Percentiles rank a stretch among this genome's conserved stretches.
Evolutionary conservation across 1,139 yeast genomes (phyloP).

Genomic region (Eremothecium sinecaudum): DNA sequence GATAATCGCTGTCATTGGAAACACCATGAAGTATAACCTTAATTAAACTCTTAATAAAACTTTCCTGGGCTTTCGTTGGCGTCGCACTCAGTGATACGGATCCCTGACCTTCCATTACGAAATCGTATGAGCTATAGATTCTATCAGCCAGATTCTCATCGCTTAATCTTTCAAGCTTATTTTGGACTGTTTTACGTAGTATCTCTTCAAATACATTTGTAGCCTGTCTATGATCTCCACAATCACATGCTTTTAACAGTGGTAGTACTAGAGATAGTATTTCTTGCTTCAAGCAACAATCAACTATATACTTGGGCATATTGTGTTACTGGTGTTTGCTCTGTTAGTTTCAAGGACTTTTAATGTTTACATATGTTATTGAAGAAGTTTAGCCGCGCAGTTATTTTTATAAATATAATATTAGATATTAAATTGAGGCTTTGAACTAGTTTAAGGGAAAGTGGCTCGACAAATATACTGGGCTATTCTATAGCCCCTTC

Average conservation of each 20-base stretch:
- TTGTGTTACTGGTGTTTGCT: too few species aligned
- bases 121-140: constrained; percentile 11
- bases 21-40: constrained; percentile 26
- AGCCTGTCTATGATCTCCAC: neutral
- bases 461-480: too few species aligned
- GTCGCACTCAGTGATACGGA: constrained; percentile 17
- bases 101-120: constrained; percentile 23
- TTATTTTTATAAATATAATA: neutral
- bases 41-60: constrained; percentile 21
- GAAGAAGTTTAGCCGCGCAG: constrained; percentile 5
- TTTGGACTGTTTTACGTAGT: constrained; percentile 12
- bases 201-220: constrained; percentile 11
- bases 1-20: constrained; percentile 6
- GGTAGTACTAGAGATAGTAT: constrained; percentile 2
- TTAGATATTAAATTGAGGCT: too few species aligned
- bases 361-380: neutral
- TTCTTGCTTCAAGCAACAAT: constrained; percentile 4
- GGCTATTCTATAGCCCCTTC: too few species aligned
- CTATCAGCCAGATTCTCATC: constrained; percentile 6
- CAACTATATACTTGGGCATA: constrained; percentile 1
- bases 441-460: too few species aligned
- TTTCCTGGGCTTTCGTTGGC: constrained; percentile 22
- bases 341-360: too few species aligned
- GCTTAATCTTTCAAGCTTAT: constrained; percentile 11
- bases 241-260: constrained; percentile 1